Conservation (phyloP, 2,329 filamentous ascomycete genomes). For the Cercospora citrullina region DNA sequence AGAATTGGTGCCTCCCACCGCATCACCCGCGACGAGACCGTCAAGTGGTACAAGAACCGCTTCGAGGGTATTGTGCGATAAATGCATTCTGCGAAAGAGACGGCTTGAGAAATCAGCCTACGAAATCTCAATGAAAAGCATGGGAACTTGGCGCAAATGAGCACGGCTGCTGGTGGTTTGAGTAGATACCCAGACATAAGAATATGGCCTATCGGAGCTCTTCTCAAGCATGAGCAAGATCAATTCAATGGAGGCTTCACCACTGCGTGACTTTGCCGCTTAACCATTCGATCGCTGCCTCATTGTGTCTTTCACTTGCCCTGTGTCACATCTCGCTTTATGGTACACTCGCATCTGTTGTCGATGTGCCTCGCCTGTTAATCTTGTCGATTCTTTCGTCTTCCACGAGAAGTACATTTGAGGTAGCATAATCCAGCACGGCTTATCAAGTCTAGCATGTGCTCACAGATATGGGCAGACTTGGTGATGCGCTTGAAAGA, state of each 20-base stretch:
- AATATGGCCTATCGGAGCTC: conserved; percentile 42
- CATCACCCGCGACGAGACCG: conserved; percentile 91
- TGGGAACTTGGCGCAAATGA: conserved; percentile 30
- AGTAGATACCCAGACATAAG: conserved; percentile 33
- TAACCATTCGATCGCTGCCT: conserved; percentile 41
- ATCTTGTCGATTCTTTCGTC: no score
- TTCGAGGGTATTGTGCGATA: conserved; percentile 99
- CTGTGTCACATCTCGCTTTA: no score
- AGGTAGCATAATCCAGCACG: no score
- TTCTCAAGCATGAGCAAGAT: conserved; percentile 40
- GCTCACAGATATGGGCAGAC: not conserved
- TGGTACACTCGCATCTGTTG: no score
- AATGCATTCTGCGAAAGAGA: conserved; percentile 46
- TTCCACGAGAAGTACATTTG: no score
- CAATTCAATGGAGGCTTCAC: conserved; percentile 40
- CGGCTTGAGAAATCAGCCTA: conserved; percentile 15
- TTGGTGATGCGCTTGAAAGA: not conserved
- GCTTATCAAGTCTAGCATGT: not conserved
- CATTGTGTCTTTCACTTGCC: conserved; percentile 23
- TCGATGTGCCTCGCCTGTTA: not conserved
- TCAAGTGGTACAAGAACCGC: conserved; percentile 96
- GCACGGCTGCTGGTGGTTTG: conserved; percentile 29
- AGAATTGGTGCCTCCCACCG: conserved; percentile 83
- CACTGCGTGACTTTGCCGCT: conserved; percentile 36
- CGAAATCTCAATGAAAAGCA: conserved; percentile 25